phyloP scores from a whole-genome alignment of 108 stramenopile genomes.

The Skeletonema grethae region DNA sequence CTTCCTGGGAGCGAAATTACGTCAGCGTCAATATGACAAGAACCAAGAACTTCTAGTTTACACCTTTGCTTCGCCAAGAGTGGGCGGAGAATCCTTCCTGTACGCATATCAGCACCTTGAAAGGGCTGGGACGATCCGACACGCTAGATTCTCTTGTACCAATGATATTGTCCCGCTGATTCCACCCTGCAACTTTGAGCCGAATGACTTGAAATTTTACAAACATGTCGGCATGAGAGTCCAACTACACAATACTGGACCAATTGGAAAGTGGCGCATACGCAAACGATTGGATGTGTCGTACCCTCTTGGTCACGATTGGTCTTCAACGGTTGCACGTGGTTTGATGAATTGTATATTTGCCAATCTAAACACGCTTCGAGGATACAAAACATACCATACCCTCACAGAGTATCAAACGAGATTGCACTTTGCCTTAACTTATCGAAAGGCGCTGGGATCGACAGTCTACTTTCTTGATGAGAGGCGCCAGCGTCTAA shows the following conservation, averaged over 20 bases:
- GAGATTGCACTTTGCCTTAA: constrained; percentile 23
- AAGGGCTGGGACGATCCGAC: constrained; percentile 16
- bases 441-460: constrained; percentile 14
- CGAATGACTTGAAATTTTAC: constrained; percentile 8
- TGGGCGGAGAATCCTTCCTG: constrained; percentile 20
- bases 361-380: constrained; percentile 10
- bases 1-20: constrained; percentile 18
- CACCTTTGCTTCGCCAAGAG: constrained; percentile 29
- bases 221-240: constrained; percentile 24
- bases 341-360: constrained; percentile 25
- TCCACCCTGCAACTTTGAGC: constrained; percentile 12
- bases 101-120: constrained; percentile 30
- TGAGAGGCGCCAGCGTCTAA: constrained; percentile 12
- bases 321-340: constrained; percentile 5
- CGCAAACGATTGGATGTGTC: constrained; percentile 18
- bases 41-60: constrained; percentile 5
- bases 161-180: constrained; percentile 19
- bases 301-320: constrained; percentile 16
- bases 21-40: not conserved
- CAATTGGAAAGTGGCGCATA: constrained; percentile 20
- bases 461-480: constrained; percentile 20
- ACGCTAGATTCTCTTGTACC: constrained; percentile 23
- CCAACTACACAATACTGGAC: constrained; percentile 17
- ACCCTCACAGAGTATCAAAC: constrained; percentile 15
- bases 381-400: constrained; percentile 10